Evolutionary conservation across 176 grass and related monocot genomes (phyloP), one percentile per base, ranked within the genome.

Genomic region (Musa schizocarpa): DNA sequence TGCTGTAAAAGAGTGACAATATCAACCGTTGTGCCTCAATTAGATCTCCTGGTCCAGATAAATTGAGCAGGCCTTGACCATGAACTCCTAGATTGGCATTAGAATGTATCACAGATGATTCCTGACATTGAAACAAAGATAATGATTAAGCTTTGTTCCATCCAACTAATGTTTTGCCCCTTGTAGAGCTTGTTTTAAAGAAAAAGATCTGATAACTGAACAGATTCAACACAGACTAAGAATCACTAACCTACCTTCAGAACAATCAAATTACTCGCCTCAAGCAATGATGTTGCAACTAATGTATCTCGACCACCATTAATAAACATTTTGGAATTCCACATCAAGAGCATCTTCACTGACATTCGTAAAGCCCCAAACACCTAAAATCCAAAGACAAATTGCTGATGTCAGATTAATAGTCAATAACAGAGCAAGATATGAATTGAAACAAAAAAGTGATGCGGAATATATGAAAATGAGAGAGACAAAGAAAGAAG

Each of bases 281-380:
- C 96, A 78, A 99, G 87, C 82, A 95, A 88, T 64, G 96, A 95
- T 13, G 91, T 95, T 76, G 77, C 82, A 85, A 99, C 88, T 84
- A 99, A 82, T 65, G 96, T 82, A 81, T 94, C 91, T 65, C 83
- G 85, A 85, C 91, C 96, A 2, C 96, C 96, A 84, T 92, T 82
- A 61, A 99, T 99, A 72, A 84, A 65, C 88, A 99, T 89, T 89
- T 64, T 99, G 68, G 96, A 90, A 78, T 99, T 95, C 96, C 83
- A 99, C 96, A 99, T 99, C 72, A 99, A 86, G 23, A 99, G 91
- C 96, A 99, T 95, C 73, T 99, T 99, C 61, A 99, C 91, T 50
- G 91, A 95, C 96, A 99, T 99, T 70, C 96, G 80, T 77, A 99
- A 81, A 73, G 90, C 91, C 67, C 96, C 96, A 50, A 92, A 99